phyloP scores from a whole-genome alignment of 2,329 filamentous ascomycete species.

The Hansfordia pulvinata region DNA sequence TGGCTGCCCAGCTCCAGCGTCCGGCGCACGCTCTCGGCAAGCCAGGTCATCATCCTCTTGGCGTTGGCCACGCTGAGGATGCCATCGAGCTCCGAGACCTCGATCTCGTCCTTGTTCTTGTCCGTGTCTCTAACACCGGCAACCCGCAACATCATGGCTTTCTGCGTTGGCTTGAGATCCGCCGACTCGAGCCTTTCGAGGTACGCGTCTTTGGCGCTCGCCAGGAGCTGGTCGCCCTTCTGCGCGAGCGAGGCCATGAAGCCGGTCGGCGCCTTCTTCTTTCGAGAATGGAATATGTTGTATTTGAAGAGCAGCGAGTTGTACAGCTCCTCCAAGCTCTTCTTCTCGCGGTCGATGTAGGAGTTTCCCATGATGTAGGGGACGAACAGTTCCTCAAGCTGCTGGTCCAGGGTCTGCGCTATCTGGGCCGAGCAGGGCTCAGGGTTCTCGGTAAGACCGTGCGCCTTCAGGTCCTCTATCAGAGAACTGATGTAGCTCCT shows the following conservation, averaged over 20 bases:
- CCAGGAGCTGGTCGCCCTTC: constrained; percentile 76
- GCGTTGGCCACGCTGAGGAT: constrained; percentile 69
- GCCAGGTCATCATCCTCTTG: constrained; percentile 97
- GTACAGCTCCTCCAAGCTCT: constrained; percentile 66
- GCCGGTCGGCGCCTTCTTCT: constrained; percentile 78
- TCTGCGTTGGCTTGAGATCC: constrained; percentile 77
- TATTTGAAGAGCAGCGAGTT: constrained; percentile 93
- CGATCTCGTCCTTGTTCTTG: constrained; percentile 71
- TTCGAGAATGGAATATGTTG: constrained; percentile 79
- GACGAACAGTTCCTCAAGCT: constrained; percentile 65
- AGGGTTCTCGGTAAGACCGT: constrained; percentile 89
- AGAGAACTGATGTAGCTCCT: constrained; percentile 76
- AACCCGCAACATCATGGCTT: constrained; percentile 78
- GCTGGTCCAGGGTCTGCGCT: constrained; percentile 58
- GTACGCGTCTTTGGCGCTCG: constrained; percentile 82
- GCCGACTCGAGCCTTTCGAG: constrained; percentile 79
- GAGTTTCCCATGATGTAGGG: constrained; percentile 56
- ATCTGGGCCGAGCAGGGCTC: constrained; percentile 82
- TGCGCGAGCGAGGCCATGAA: constrained; percentile 90
- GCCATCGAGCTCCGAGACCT: constrained; percentile 83
- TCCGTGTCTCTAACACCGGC: constrained; percentile 70
- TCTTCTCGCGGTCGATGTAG: constrained; percentile 57
- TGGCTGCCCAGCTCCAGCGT: constrained; percentile 81
- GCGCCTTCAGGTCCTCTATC: constrained; percentile 85
- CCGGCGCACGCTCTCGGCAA: constrained; percentile 86